Evolutionary conservation across 139 green algal genomes (phyloP), one percentile per base, ranked within the genome.

Genomic region (Chlorella vulgaris): DNA sequence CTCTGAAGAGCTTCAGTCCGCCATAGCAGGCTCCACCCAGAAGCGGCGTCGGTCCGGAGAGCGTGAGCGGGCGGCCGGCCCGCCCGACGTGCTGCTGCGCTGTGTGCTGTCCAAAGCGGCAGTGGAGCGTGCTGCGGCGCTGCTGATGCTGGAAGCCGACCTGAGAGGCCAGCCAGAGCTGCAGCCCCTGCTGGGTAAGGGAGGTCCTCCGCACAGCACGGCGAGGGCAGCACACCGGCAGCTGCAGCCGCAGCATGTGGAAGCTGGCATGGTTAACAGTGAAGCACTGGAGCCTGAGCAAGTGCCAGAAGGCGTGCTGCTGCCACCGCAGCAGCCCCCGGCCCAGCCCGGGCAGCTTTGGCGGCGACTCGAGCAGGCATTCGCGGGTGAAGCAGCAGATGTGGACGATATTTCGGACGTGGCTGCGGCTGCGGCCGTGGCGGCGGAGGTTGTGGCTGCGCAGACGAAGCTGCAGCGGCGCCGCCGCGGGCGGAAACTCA

Each of bases 81-180:
- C 8, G 22, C 18, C 10, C 7, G 36, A 6, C 67, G 67, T 58
- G 67, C 63, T 82, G 50, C 62, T 82, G 62, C 76, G 62, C 31
- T 75, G 76, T 31, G 76, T 66, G 42, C 43, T 82, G 31, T 29
- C 62, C n/a, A 69, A 69, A 21, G 7, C 33, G 29, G 40, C 76
- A 0, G 2, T 75, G 43, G 76, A 65, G 2, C 26, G 39, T 7
- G 76, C 76, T 0, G 43, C 76, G 22, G 50, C 63, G 0, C 63
- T 82, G 76, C 76, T 82, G 43, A 43, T 68, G 29, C 28, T 63
- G 10, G 76, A 82, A 33, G 76, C 43, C 2, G 63, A 74, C 19
- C 43, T 74, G 42, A 29, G 76, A 22, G 76, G 76, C 15, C 28
- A 36, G 58, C 53, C 55, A 3, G 58, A 71, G 74, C 74, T 70